Evolutionary conservation across 164 flowering plant species (phyloP).

Genomic region (Vitis amurensis): DNA sequence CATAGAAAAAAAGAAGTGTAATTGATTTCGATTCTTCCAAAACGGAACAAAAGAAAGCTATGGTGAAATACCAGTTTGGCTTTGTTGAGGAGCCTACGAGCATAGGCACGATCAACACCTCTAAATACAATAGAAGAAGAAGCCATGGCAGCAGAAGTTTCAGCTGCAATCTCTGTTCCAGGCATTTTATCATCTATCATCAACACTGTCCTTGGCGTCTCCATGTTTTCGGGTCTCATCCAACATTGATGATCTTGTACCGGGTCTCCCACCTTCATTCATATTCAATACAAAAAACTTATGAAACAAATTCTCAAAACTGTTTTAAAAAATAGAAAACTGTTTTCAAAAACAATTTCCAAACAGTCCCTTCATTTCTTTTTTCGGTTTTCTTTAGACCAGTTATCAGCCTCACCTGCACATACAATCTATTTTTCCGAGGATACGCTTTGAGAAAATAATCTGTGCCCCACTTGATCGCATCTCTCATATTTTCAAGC

Average conservation of each 20-base stretch:
- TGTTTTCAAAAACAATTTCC: background rate
- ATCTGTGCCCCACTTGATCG: conserved; percentile 86
- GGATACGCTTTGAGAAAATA: conserved; percentile 67
- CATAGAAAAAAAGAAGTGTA: background rate
- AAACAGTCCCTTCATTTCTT: background rate
- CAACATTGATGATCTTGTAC: conserved; percentile 79
- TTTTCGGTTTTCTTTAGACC: too few species aligned
- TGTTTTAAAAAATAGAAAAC: background rate
- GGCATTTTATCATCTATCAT: conserved; percentile 53
- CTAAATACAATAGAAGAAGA: conserved; percentile 76
- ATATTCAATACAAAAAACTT: background rate
- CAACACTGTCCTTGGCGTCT: conserved; percentile 63
- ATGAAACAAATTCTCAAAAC: too few species aligned
- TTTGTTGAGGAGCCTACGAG: conserved; percentile 72
- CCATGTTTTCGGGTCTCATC: conserved; percentile 84
- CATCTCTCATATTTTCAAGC: conserved; percentile 42
- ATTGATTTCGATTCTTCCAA: too few species aligned
- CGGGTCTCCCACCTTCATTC: conserved; percentile 75
- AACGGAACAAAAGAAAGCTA: background rate
- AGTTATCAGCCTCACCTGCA: conserved; percentile 48
- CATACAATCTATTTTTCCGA: conserved; percentile 45
- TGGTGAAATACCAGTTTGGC: conserved; percentile 57
- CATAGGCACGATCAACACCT: conserved; percentile 34
- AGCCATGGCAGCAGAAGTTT: conserved; percentile 89
- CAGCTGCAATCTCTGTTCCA: conserved; percentile 91